Evolutionary conservation across 768 basidiomycete species (phyloP), one percentile per base, ranked within the genome.

Genomic region (Boletus patriciae): DNA sequence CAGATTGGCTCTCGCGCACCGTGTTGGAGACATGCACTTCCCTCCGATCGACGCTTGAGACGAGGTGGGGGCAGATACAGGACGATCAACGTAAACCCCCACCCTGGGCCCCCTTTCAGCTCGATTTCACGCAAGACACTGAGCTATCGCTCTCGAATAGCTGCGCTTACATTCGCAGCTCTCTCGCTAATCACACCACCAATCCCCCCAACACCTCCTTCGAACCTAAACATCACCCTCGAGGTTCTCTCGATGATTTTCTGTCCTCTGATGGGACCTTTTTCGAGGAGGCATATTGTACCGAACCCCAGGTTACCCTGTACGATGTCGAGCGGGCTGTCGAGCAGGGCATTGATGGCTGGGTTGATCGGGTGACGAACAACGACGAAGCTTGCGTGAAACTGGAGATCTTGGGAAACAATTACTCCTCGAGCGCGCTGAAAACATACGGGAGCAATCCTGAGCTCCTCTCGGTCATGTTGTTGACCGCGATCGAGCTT

Each of bases 391-490:
- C 60, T 8, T 59, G 67, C 2, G 41, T 46, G 13, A 50, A 54
- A 31, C 50, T 68, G 16, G 64, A 62, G 53, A 43, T 59, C 1
- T 72, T 67, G 42, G 69, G 69, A 21, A 52, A 40, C n/a, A 40
- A 55, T 11, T 75, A 78, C 44, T 62, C 64, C 4, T 57, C 61
- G 6, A 49, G 67, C 0, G 71, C 78, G 0, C 33, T 36, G 29
- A 18, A 37, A 1, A 54, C 50, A 6, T 78, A 77, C 49, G 34
- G 51, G 9, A 59, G 57, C 7, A 76, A 71, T 29, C 74, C 78
- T 8, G 78, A 80, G 46, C 55, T 69, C 27, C 42, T 68, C 8
- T 80, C 80, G 0, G 51, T 76, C 3, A 77, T 82, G 73, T 61
- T 82, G 43, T 64, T 83, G 40, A 67, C 66, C 0, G 43, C 46